A percentile compares a stretch with the other conserved stretches of the same genome.
These are phyloP conservation scores for Tetrahymena elliotti DNA, from an alignment of 73 alveolate species.

Conservation along the genomic window DNA sequence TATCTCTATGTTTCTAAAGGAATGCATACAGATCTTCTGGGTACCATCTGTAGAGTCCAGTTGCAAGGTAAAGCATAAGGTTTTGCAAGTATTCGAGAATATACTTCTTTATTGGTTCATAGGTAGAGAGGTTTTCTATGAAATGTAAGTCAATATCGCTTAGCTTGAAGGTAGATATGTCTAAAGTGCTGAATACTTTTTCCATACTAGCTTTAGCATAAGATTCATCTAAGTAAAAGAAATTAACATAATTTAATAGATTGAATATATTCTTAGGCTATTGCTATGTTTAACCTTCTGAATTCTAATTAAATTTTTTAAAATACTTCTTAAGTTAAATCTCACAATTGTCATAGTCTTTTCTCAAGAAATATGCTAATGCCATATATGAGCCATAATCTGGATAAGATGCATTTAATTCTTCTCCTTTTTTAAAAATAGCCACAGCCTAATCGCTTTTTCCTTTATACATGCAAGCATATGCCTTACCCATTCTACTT, in stretches of 20 bases:
- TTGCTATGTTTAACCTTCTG: background rate
- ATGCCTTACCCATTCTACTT: background rate
- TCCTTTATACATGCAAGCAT: background rate
- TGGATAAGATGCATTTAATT: background rate
- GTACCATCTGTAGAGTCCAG: background rate
- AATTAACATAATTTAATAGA: background rate
- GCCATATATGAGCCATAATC: background rate
- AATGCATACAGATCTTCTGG: background rate
- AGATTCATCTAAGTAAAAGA: background rate
- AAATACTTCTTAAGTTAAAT: background rate
- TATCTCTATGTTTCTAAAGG: background rate
- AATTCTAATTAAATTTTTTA: background rate
- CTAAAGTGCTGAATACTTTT: background rate
- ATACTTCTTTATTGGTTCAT: background rate
- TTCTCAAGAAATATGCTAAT: background rate
- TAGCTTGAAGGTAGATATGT: background rate
- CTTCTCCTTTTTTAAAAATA: background rate
- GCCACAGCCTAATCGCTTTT: background rate
- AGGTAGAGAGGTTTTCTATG: background rate
- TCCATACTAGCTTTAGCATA: background rate
- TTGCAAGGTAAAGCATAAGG: background rate
- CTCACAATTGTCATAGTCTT: background rate
- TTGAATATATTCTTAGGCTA: background rate
- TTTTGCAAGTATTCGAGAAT: background rate
- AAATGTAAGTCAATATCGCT: background rate